phyloP scores from a whole-genome alignment of 116 monocot genomes.

The Zostera marina region DNA sequence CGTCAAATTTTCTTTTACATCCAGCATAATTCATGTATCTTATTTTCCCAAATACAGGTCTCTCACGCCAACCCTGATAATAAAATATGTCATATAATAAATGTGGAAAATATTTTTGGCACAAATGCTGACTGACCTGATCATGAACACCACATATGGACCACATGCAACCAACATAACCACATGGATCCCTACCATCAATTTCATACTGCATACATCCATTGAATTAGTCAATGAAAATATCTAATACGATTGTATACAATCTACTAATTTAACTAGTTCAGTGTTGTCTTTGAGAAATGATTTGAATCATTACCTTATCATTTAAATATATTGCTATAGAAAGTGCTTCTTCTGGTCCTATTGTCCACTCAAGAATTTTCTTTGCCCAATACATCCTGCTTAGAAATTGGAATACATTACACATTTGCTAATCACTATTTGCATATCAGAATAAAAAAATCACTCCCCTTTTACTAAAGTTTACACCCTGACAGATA shows the following conservation, averaged over 20 bases:
- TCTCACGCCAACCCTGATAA: conserved; percentile 83
- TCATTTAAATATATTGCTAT: conserved; percentile 82
- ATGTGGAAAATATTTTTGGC: background rate
- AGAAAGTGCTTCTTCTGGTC: conserved; percentile 94
- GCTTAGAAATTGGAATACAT: conserved; percentile 1
- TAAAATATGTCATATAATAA: background rate
- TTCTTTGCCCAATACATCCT: conserved; percentile 99
- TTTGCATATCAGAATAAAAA: too few relatives aligned
- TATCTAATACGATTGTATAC: background rate
- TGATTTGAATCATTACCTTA: conserved; percentile 71
- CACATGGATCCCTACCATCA: conserved; percentile 95
- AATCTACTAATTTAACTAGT: too few relatives aligned
- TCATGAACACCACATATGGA: conserved; percentile 92
- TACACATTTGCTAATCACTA: too few relatives aligned
- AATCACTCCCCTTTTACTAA: too few relatives aligned
- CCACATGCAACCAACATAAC: conserved; percentile 98
- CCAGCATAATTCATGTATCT: conserved; percentile 97
- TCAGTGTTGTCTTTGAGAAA: too few relatives aligned
- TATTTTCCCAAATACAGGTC: conserved; percentile 91
- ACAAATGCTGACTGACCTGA: conserved; percentile 40
- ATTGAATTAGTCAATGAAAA: background rate
- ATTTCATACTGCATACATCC: conserved; percentile 55
- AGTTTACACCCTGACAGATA: too few relatives aligned
- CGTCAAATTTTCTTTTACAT: conserved; percentile 94
- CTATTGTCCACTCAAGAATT: conserved; percentile 88